Percentiles rank a stretch among this genome's conserved stretches.
Evolutionary conservation across 2,329 filamentous ascomycete genomes (phyloP).

Genomic region (Coleophoma eucalyptorum): DNA sequence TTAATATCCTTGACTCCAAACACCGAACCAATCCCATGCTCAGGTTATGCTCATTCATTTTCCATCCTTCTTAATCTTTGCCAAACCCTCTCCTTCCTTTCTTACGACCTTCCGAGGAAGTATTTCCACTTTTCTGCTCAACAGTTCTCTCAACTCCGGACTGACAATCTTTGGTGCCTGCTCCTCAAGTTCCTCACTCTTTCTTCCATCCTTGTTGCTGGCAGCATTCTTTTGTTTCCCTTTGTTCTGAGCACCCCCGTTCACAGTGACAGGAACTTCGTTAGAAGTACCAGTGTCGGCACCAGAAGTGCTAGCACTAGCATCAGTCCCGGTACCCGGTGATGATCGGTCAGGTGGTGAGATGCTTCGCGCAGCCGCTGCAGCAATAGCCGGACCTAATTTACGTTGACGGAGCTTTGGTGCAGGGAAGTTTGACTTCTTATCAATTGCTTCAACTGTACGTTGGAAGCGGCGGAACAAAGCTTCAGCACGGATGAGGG

Average conservation of each 20-base stretch:
- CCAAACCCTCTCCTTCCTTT: constrained; percentile 26
- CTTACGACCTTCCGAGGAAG: constrained; percentile 26
- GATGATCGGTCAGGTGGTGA: constrained; percentile 3
- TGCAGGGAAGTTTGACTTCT: constrained; percentile 79
- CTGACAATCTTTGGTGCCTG: constrained; percentile 49
- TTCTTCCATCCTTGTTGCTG: constrained; percentile 15
- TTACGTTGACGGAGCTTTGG: constrained; percentile 34
- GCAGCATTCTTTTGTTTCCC: constrained; percentile 21
- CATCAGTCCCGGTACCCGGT: neutral
- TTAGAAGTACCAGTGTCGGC: constrained; percentile 32
- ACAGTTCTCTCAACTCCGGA: constrained; percentile 54
- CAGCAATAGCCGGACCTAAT: neutral
- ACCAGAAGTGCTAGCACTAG: constrained; percentile 12
- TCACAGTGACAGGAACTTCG: constrained; percentile 8
- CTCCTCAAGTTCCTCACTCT: constrained; percentile 19
- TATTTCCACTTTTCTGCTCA: constrained; percentile 52
- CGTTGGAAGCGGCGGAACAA: constrained; percentile 87
- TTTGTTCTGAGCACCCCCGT: constrained; percentile 18
- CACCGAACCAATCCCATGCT: no score
- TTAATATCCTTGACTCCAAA: no score
- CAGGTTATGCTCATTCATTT: no score
- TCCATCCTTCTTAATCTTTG: constrained; percentile 2
- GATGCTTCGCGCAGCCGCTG: neutral
- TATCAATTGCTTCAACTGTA: constrained; percentile 86
- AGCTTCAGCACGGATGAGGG: constrained; percentile 80